Percentiles rank a stretch among this genome's conserved stretches.
Evolutionary conservation across 441 rosid genomes (phyloP).

Genomic region (Pelargonium myrrhifolium): DNA sequence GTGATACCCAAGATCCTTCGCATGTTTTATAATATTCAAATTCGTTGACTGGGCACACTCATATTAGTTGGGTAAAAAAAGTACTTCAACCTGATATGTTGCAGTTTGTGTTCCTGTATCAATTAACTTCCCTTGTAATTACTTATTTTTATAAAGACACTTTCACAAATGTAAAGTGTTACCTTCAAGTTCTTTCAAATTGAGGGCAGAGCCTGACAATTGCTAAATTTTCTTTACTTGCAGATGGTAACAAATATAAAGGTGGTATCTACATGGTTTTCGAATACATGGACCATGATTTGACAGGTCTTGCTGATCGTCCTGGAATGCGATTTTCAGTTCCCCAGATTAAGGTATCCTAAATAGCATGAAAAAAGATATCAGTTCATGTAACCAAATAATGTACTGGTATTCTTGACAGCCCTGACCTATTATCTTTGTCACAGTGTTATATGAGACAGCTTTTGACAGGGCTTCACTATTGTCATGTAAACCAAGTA

Average conservation of each 20-base stretch:
- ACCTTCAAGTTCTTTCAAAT: no score
- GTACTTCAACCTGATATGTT: no score
- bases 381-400: background rate
- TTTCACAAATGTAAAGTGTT: no score
- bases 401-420: background rate
- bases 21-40: no score
- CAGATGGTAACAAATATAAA: conserved; percentile 88
- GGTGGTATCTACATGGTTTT: conserved; percentile 97
- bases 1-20: no score
- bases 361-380: background rate
- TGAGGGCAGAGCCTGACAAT: background rate
- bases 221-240: conserved; percentile 12
- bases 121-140: no score
- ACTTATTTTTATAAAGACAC: no score
- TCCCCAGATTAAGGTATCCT: conserved; percentile 49
- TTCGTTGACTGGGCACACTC: no score
- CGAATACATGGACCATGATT: conserved; percentile 98
- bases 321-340: conserved; percentile 91
- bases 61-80: no score
- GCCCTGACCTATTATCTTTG: conserved; percentile 7
- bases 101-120: no score
- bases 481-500: conserved; percentile 88
- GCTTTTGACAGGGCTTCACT: conserved; percentile 87
- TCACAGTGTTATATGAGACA: conserved; percentile 88
- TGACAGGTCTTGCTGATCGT: conserved; percentile 96